Percentiles rank a stretch among this genome's conserved stretches.
Evolutionary conservation across 352 stramenopile species (phyloP).

Genomic region (Globisporangium viniferum): DNA sequence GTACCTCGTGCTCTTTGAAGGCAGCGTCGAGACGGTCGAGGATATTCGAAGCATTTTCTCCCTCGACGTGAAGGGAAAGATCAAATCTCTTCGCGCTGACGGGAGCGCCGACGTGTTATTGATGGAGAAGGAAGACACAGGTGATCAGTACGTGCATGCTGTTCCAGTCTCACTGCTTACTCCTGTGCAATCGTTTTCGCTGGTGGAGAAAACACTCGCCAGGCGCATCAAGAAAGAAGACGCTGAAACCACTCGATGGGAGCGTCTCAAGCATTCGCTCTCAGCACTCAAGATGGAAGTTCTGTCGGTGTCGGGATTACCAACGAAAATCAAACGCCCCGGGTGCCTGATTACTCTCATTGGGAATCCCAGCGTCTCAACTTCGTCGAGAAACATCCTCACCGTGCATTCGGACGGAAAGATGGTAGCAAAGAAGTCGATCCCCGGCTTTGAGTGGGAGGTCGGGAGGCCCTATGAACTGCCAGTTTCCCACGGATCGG

Average conservation of each 20-base stretch:
- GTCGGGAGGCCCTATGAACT: constrained; percentile 14
- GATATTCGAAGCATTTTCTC: constrained; percentile 62
- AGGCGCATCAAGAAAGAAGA: constrained; percentile 24
- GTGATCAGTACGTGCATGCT: constrained; percentile 24
- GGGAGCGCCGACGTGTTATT: constrained; percentile 55
- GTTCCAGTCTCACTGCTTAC: constrained; percentile 30
- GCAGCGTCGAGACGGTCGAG: constrained; percentile 49
- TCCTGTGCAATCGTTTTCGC: constrained; percentile 44
- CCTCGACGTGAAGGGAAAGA: constrained; percentile 48
- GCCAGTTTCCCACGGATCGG: constrained; percentile 17
- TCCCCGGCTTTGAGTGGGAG: constrained; percentile 18
- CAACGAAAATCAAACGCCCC: constrained; percentile 26
- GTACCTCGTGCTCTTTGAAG: constrained; percentile 61
- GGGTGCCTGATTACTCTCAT: constrained; percentile 49
- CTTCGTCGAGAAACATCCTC: constrained; percentile 6
- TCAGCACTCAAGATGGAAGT: constrained; percentile 44
- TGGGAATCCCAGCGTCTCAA: constrained; percentile 23
- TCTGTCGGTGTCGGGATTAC: constrained; percentile 41
- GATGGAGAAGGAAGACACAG: constrained; percentile 7
- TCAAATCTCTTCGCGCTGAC: constrained; percentile 44
- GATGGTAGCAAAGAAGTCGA: constrained; percentile 19
- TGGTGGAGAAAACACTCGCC: constrained; percentile 36
- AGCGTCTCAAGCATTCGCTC: constrained; percentile 32
- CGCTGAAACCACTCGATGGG: constrained; percentile 23
- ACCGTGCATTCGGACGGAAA: constrained; percentile 23